Percentiles rank a stretch among this genome's conserved stretches.
These are phyloP conservation scores for Plenodomus tracheiphilus DNA, from an alignment of 2,329 filamentous ascomycete genomes.

Conservation along the genomic window DNA sequence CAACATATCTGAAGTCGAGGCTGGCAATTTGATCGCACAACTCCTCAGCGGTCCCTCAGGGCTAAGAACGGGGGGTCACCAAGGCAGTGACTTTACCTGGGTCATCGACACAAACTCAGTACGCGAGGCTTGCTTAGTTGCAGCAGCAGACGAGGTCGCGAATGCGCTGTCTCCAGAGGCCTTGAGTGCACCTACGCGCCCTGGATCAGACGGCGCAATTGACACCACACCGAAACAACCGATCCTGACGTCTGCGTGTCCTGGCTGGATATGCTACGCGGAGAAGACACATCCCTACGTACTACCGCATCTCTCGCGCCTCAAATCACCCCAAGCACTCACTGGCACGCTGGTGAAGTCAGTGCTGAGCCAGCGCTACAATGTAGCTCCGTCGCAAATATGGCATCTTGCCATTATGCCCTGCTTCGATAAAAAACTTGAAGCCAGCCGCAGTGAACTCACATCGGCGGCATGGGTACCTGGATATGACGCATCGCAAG, in stretches of 20 bases:
- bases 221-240: conserved; percentile 60
- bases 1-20: conserved; percentile 71
- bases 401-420: conserved; percentile 98
- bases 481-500: conserved; percentile 22
- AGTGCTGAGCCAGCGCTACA: conserved; percentile 71
- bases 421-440: conserved; percentile 98
- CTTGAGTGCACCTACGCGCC: conserved; percentile 22
- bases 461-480: conserved; percentile 74
- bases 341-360: conserved; percentile 91
- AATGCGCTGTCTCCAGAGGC: conserved; percentile 36
- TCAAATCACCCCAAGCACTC: conserved; percentile 93
- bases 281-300: conserved; percentile 97
- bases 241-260: conserved; percentile 86
- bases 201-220: conserved; percentile 38
- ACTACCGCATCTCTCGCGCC: conserved; percentile 82
- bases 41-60: conserved; percentile 73
- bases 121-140: conserved; percentile 78
- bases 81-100: conserved; percentile 81
- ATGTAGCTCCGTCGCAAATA: conserved; percentile 75
- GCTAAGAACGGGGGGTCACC: conserved; percentile 68
- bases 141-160: conserved; percentile 53
- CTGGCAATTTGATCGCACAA: conserved; percentile 80
- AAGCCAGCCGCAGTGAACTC: conserved; percentile 90
- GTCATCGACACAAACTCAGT: conserved; percentile 87
- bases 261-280: conserved; percentile 98